Evolutionary conservation across 805 yeast genomes (phyloP).

Genomic region (Wickerhamiella kurtzmanii): DNA sequence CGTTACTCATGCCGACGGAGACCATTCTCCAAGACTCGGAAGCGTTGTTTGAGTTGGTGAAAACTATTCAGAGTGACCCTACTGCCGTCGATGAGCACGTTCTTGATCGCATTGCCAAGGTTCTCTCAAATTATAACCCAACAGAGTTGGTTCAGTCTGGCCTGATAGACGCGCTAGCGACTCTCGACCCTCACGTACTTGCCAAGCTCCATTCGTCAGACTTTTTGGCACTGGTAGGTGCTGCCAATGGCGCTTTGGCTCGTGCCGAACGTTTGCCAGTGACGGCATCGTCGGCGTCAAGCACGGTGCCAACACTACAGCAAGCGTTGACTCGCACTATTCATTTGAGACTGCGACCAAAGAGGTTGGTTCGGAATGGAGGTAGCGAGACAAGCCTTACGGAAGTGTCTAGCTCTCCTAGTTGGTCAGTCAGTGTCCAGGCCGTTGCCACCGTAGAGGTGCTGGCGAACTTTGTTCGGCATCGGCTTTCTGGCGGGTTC

Average conservation of each 20-base stretch:
- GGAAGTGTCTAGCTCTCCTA: no score
- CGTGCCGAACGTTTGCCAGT: constrained; percentile 9
- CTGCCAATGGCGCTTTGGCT: constrained; percentile 6
- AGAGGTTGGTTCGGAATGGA: no score
- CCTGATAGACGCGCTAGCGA: background rate
- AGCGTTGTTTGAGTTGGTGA: background rate
- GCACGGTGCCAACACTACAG: background rate
- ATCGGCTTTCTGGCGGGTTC: constrained; percentile 17
- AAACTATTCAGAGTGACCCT: background rate
- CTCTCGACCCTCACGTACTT: background rate
- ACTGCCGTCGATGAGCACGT: background rate
- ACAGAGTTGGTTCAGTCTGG: constrained; percentile 1
- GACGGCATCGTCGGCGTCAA: constrained; percentile 1
- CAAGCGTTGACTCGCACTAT: constrained; percentile 6
- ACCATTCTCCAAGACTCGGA: background rate
- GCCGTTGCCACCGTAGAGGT: constrained; percentile 39
- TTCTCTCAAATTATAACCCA: background rate
- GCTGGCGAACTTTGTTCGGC: constrained; percentile 33
- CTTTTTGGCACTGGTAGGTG: constrained; percentile 3
- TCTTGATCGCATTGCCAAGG: background rate
- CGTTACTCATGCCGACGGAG: background rate
- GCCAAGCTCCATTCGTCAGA: background rate
- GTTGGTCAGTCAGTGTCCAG: constrained; percentile 31
- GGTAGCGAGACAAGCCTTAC: no score
- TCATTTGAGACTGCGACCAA: constrained; percentile 6